Percentiles rank a stretch among this genome's conserved stretches.
Conservation (phyloP, 2,329 filamentous ascomycete genomes). For the Blumeriella jaapii region DNA sequence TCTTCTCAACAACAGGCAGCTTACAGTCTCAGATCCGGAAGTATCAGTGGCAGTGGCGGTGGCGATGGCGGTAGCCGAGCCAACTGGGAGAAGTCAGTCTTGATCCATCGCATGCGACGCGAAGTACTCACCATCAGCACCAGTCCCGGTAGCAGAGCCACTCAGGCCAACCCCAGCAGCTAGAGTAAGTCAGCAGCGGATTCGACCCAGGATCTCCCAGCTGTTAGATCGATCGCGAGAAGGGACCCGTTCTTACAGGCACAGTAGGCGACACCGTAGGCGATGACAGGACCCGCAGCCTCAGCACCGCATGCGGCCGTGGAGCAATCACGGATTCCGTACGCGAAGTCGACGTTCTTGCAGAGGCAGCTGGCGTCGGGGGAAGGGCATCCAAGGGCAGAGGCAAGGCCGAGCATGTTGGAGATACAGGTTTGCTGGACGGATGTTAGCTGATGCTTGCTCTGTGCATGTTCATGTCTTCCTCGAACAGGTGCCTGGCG, state of each 20-base stretch:
- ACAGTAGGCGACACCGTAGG: conserved; percentile 23
- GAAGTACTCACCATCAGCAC: conserved; percentile 2
- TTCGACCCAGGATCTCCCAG: neutral
- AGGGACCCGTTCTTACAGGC: conserved; percentile 17
- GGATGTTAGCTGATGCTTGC: too few species aligned
- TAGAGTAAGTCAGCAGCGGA: neutral
- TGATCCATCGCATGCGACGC: neutral
- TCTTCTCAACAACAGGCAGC: conserved; percentile 4
- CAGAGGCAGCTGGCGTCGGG: conserved; percentile 33
- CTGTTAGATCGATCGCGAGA: too few species aligned
- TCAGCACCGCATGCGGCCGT: conserved; percentile 30
- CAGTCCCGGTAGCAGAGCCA: conserved; percentile 6
- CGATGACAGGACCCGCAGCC: conserved; percentile 21
- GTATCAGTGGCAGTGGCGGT: conserved; percentile 1
- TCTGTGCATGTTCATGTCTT: conserved; percentile 10
- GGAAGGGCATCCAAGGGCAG: conserved; percentile 30
- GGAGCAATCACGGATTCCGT: conserved; percentile 37
- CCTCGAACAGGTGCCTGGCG: neutral
- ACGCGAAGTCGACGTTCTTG: conserved; percentile 32
- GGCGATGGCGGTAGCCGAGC: neutral
- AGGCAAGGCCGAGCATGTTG: conserved; percentile 34
- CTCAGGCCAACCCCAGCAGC: conserved; percentile 5
- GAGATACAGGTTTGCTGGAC: conserved; percentile 30
- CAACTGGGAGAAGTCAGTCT: conserved; percentile 1
- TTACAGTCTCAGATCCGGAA: conserved; percentile 6